Conservation (phyloP, 805 yeast genomes). For the Candida taoyuanica region DNA sequence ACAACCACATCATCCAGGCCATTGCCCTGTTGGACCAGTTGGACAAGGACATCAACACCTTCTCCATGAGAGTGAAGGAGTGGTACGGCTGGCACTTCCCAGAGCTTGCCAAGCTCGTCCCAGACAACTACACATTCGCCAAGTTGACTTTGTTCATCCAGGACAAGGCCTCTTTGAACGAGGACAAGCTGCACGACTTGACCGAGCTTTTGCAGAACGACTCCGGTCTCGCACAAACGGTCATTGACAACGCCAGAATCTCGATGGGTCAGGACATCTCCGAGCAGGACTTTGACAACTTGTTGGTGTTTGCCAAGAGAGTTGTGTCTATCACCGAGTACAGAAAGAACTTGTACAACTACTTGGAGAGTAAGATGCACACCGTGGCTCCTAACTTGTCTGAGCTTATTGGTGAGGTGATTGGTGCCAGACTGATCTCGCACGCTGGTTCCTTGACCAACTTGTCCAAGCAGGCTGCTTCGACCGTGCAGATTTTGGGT, state of each 20-base stretch:
- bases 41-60: constrained; percentile 95
- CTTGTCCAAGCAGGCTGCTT: constrained; percentile 97
- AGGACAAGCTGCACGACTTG: constrained; percentile 80
- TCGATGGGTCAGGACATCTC: constrained; percentile 99
- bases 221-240: constrained; percentile 84
- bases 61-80: constrained; percentile 98
- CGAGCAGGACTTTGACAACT: constrained; percentile 90
- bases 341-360: constrained; percentile 76
- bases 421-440: constrained; percentile 96
- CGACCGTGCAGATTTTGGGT: constrained; percentile 97
- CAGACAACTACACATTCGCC: constrained; percentile 97
- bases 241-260: constrained; percentile 91
- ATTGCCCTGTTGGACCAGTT: constrained; percentile 93
- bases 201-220: constrained; percentile 82
- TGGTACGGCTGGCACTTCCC: constrained; percentile 99
- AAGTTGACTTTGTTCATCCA: constrained; percentile 73
- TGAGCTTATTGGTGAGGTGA: constrained; percentile 96
- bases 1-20: constrained; percentile 98
- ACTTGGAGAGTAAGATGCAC: constrained; percentile 93
- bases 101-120: constrained; percentile 92
- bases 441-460: constrained; percentile 98
- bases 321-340: constrained; percentile 89
- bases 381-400: constrained; percentile 96
- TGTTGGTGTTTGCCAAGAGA: constrained; percentile 86
- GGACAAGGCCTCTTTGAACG: constrained; percentile 80